Evolutionary conservation across 2,329 filamentous ascomycete genomes (phyloP), one percentile per base, ranked within the genome.

Genomic region (Colletotrichum acutatum): DNA sequence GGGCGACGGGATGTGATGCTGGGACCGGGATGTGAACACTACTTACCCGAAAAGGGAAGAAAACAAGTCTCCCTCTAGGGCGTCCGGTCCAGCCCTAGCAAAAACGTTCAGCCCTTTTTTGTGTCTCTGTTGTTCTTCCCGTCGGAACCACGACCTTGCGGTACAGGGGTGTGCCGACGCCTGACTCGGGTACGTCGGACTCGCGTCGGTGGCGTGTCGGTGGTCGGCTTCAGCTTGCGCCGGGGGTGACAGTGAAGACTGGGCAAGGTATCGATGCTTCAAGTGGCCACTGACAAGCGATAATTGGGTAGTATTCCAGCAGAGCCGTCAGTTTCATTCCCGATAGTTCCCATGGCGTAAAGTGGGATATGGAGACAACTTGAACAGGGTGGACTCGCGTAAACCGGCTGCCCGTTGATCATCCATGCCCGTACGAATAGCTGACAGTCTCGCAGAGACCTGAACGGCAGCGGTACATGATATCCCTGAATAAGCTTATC

Each of bases 171-270:
- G 22, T 37, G 24, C 58, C 19, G 22, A 32, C 32, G 49, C 16
- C 16, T 32, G 58, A 37, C 24, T 70, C 61, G 68, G 68, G 54
- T 54, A 66, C 24, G 19, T 70, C 68, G 64, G 68, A 22, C 28
- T 71, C 64, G 64, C 37, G 49, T 71, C 68, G 64, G 64, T 46
- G 26, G 56, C 46, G 42, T 11, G 26, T 71, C 68, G 54, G 67
- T 24, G 19, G 58, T 68, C 66, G 58, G 52, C 52, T n/a, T 65
- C 66, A 37, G 52, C 53, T 30, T 26, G 53, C 53, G 34, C 14
- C 58, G 58, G 19, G 22, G 19, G 42, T 19, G 32, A n/a, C 42
- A 49, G 42, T 49, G 19, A 49, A 49, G 19, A 49, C 19, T 49
- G 42, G 19, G 16, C 42, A 46, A 4, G 42, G 42, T 5, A 37